These are phyloP conservation scores for Trametes maxima DNA, from an alignment of 768 basidiomycete species.

Conservation along the genomic window DNA sequence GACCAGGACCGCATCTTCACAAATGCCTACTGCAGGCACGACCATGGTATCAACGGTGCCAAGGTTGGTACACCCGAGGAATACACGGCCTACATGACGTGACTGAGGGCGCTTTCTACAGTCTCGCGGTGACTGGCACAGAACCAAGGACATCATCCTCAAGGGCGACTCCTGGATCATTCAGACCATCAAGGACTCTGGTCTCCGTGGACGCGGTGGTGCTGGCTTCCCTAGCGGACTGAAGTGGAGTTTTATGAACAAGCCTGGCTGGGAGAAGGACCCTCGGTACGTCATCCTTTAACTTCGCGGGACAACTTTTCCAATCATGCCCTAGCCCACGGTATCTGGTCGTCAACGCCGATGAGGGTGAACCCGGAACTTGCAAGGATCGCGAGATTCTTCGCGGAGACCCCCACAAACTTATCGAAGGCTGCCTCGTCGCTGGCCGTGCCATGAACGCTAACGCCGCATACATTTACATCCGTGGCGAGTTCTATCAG, in stretches of 20 bases:
- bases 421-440: constrained; percentile 96
- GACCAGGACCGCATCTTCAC: constrained; percentile 96
- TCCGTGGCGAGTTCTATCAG: constrained; percentile 97
- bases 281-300: constrained; percentile 47
- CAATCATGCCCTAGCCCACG: constrained; percentile 63
- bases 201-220: constrained; percentile 92
- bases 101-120: constrained; percentile 33
- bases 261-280: constrained; percentile 97
- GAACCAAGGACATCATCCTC: constrained; percentile 91
- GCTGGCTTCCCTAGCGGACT: constrained; percentile 96
- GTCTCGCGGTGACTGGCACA: constrained; percentile 97
- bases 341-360: constrained; percentile 97
- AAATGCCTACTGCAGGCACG: constrained; percentile 85
- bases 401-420: constrained; percentile 97
- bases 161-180: constrained; percentile 99
- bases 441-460: constrained; percentile 98
- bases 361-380: constrained; percentile 98
- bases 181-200: constrained; percentile 93
- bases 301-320: background rate
- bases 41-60: constrained; percentile 93
- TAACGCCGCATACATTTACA: constrained; percentile 98
- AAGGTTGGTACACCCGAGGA: constrained; percentile 49
- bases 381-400: constrained; percentile 99
- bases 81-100: background rate
- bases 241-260: constrained; percentile 99